Percentiles rank a stretch among this genome's conserved stretches.
Evolutionary conservation across 805 yeast species (phyloP).

Genomic region (Blastobotrys robertii): DNA sequence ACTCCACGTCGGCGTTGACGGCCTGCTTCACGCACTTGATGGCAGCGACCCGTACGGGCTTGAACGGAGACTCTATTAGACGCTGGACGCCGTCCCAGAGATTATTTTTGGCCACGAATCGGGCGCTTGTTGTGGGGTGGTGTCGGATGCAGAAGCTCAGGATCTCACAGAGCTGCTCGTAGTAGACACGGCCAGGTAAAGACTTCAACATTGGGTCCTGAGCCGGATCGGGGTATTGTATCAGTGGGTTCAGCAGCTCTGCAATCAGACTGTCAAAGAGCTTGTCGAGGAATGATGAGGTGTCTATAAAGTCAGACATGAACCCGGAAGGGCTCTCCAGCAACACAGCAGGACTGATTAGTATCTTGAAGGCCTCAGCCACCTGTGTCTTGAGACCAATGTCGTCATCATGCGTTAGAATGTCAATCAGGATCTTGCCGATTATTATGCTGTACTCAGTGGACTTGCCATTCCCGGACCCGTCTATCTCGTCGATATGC

Average conservation of each 20-base stretch:
- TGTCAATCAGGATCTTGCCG: conserved; percentile 36
- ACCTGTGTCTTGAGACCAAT: conserved; percentile 75
- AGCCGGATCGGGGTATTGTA: not conserved
- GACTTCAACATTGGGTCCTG: not conserved
- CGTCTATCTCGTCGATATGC: too few relatives aligned
- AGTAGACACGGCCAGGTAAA: not conserved
- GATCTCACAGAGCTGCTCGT: conserved; percentile 48
- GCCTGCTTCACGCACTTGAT: conserved; percentile 59
- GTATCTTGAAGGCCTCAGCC: conserved; percentile 59
- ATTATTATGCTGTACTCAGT: conserved; percentile 7
- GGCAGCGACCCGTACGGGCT: conserved; percentile 55
- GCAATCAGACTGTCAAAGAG: not conserved
- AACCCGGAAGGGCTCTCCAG: conserved; percentile 34
- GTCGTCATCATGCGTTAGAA: conserved; percentile 52
- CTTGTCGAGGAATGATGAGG: not conserved
- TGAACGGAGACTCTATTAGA: conserved; percentile 36
- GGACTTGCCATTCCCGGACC: not conserved
- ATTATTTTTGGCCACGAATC: conserved; percentile 52
- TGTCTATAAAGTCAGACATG: not conserved
- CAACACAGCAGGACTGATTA: conserved; percentile 30
- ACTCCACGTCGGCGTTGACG: conserved; percentile 48
- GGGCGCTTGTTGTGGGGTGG: conserved; percentile 51
- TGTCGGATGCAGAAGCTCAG: conserved; percentile 55
- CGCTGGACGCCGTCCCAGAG: conserved; percentile 47
- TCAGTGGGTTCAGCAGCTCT: not conserved